Conservation (phyloP, 805 yeast species). For the Aciculoconidium aculeatum region DNA sequence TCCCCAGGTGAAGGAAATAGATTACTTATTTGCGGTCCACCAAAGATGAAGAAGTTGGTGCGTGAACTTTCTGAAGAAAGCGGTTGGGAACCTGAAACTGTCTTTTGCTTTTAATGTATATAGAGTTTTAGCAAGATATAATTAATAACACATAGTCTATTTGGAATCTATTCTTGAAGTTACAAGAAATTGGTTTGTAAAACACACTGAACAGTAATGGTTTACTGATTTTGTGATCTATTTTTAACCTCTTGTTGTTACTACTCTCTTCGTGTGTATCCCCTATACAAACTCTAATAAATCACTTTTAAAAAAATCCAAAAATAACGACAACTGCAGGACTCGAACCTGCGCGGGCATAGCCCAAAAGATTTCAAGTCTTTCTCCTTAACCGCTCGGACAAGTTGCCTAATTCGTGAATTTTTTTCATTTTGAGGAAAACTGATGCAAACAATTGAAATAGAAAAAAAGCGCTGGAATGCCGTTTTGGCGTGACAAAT, state of each 20-base stretch:
- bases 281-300: no score
- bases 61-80: conserved; percentile 46
- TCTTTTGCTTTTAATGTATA: conserved; percentile 44
- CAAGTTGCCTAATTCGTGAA: conserved; percentile 9
- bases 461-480: no score
- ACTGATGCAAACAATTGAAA: no score
- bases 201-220: no score
- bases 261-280: no score
- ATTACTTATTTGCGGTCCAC: conserved; percentile 71
- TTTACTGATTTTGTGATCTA: no score
- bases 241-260: no score
- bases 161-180: neutral
- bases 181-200: no score
- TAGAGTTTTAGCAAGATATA: neutral
- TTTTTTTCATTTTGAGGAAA: no score
- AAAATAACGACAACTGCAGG: conserved; percentile 13
- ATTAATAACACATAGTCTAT: neutral
- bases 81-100: conserved; percentile 55
- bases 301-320: conserved; percentile 1
- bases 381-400: conserved; percentile 15
- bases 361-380: conserved; percentile 15
- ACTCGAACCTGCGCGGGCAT: conserved; percentile 14
- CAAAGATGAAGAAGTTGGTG: conserved; percentile 54
- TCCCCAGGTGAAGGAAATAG: conserved; percentile 42
- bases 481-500: no score